Conservation (phyloP, 352 stramenopile genomes). For the Phytophthora uliginosa region DNA sequence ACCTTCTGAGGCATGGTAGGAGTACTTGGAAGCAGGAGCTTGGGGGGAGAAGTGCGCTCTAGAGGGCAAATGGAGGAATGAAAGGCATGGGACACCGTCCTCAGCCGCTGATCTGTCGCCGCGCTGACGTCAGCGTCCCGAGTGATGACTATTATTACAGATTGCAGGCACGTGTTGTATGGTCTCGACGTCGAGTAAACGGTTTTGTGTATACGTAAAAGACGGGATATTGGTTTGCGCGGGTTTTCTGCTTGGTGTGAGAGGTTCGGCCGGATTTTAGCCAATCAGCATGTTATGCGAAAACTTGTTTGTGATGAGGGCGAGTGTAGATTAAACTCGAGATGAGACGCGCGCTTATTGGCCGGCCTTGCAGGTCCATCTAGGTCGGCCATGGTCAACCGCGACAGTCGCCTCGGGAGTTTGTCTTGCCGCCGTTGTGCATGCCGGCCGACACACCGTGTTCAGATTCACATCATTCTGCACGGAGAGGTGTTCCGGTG, state of each 20-base stretch:
- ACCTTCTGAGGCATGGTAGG: slow-evolving; percentile 68
- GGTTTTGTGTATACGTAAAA: slow-evolving; percentile 23
- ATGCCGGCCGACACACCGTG: not conserved
- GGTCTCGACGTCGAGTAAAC: slow-evolving; percentile 18
- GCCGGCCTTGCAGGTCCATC: slow-evolving; percentile 1
- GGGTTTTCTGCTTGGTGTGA: slow-evolving; percentile 33
- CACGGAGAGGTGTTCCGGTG: slow-evolving; percentile 14
- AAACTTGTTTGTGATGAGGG: slow-evolving; percentile 14
- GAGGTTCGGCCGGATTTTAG: not conserved
- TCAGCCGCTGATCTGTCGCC: slow-evolving; percentile 3
- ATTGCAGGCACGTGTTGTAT: slow-evolving; percentile 18
- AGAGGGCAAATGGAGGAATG: slow-evolving; percentile 38
- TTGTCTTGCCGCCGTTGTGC: not conserved
- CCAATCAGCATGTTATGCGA: slow-evolving; percentile 17
- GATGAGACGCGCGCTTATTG: not conserved
- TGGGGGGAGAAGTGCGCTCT: slow-evolving; percentile 3
- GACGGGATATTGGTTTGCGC: slow-evolving; percentile 22
- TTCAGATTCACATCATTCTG: slow-evolving; percentile 9
- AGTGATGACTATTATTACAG: slow-evolving; percentile 18
- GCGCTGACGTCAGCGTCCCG: slow-evolving; percentile 29
- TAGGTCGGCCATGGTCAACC: not conserved
- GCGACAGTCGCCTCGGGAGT: not conserved
- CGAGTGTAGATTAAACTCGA: slow-evolving; percentile 16
- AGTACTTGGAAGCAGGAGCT: not conserved
- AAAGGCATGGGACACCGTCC: slow-evolving; percentile 11